These are phyloP conservation scores for Blastocystis sp. DNA, from an alignment of 352 stramenopile species.

Conservation along the genomic window DNA sequence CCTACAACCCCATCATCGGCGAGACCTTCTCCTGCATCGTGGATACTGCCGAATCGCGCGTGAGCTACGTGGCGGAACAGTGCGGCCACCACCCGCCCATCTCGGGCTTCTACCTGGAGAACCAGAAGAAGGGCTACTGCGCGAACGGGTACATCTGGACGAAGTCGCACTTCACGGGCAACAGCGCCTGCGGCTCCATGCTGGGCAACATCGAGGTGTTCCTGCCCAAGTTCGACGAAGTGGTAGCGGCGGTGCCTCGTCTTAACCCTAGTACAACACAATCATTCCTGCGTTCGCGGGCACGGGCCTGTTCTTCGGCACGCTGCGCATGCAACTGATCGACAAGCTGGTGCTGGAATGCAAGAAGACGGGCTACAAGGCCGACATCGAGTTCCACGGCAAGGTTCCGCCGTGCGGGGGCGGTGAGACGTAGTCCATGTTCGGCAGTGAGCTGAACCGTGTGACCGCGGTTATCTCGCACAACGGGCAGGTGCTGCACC, in stretches of 20 bases:
- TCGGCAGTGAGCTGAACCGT: slow-evolving; percentile 33
- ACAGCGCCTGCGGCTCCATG: slow-evolving; percentile 38
- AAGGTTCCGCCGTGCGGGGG: background rate
- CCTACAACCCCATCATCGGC: slow-evolving; percentile 59
- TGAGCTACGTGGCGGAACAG: slow-evolving; percentile 54
- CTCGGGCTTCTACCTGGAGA: slow-evolving; percentile 55
- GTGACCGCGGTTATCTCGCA: slow-evolving; percentile 34
- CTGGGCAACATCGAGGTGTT: slow-evolving; percentile 46
- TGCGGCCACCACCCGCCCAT: slow-evolving; percentile 35
- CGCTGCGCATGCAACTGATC: slow-evolving; percentile 37
- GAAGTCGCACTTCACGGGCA: slow-evolving; percentile 62
- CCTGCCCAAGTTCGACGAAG: slow-evolving; percentile 31
- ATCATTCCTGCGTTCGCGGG: slow-evolving; percentile 36
- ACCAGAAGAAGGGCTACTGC: slow-evolving; percentile 54
- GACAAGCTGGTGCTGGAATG: slow-evolving; percentile 28
- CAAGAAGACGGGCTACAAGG: slow-evolving; percentile 38
- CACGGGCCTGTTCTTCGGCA: slow-evolving; percentile 51
- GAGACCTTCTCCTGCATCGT: slow-evolving; percentile 53
- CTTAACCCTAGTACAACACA: slow-evolving; percentile 40
- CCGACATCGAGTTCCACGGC: slow-evolving; percentile 55
- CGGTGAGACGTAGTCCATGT: slow-evolving; percentile 17
- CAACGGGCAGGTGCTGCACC: slow-evolving; percentile 6
- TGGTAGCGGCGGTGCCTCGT: background rate
- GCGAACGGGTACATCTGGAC: slow-evolving; percentile 62
- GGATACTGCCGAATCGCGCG: background rate